Evolutionary conservation across 1,139 yeast species (phyloP).

Genomic region (Cylindricascospora bacillispora): DNA sequence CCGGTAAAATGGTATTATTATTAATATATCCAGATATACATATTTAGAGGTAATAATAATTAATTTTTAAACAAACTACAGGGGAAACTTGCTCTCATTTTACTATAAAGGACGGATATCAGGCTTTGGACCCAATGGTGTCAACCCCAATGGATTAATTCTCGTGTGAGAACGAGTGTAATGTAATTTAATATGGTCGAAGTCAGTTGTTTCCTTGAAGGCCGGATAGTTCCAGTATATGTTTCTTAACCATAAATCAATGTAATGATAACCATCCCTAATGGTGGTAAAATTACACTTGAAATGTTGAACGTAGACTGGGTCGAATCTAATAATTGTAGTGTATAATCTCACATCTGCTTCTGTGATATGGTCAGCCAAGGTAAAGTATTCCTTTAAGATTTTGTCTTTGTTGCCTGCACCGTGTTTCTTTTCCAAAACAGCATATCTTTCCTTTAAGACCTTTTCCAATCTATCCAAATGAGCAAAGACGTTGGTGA

Average conservation of each 20-base stretch:
- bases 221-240: conserved; percentile 78
- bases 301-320: conserved; percentile 88
- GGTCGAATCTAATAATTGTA: conserved; percentile 77
- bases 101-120: conserved; percentile 37
- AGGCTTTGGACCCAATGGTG: conserved; percentile 86
- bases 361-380: conserved; percentile 66
- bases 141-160: conserved; percentile 72
- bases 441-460: conserved; percentile 35
- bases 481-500: conserved; percentile 48
- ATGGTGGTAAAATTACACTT: conserved; percentile 81
- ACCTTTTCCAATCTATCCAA: conserved; percentile 66
- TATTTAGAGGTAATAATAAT: no score
- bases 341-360: conserved; percentile 81
- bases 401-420: conserved; percentile 17
- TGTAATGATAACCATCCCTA: conserved; percentile 64
- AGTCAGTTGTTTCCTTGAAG: conserved; percentile 68
- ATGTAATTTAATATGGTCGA: conserved; percentile 81
- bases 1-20: no score
- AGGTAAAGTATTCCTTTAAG: conserved; percentile 23
- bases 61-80: no score
- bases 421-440: conserved; percentile 25
- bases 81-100: no score
- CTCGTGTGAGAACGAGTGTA: conserved; percentile 67
- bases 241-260: conserved; percentile 70
- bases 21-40: no score